Evolutionary conservation across 2,329 filamentous ascomycete species (phyloP).

Genomic region (Xylaria multiplex): DNA sequence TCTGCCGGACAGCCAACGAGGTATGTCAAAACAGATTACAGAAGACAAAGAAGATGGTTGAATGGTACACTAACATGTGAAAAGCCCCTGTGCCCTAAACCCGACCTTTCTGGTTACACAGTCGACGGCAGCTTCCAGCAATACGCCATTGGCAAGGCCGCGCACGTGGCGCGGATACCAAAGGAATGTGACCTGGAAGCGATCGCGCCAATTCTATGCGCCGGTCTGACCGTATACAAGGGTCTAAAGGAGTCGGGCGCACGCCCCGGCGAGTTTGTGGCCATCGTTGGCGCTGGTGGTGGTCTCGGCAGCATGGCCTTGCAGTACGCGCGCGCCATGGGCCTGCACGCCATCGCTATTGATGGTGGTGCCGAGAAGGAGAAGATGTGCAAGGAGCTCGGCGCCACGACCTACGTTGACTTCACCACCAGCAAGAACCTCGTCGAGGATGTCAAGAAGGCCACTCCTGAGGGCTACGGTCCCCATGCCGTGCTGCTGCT

Average conservation of each 20-base stretch:
- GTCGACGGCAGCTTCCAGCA: constrained; percentile 95
- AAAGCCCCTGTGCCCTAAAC: constrained; percentile 76
- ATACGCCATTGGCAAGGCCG: constrained; percentile 87
- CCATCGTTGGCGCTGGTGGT: constrained; percentile 87
- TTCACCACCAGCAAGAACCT: constrained; percentile 80
- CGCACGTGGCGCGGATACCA: constrained; percentile 83
- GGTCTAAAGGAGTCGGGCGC: constrained; percentile 86
- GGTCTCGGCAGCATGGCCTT: constrained; percentile 79
- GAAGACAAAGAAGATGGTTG: neutral
- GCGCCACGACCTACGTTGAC: constrained; percentile 80
- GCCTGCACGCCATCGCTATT: constrained; percentile 80
- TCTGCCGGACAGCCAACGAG: constrained; percentile 83
- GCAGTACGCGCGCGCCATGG: constrained; percentile 94
- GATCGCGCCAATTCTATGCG: constrained; percentile 83
- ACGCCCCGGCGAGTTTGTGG: constrained; percentile 78
- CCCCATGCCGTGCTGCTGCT: constrained; percentile 89
- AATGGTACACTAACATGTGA: constrained; percentile 10
- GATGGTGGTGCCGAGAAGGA: constrained; percentile 86
- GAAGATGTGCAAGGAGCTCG: constrained; percentile 74
- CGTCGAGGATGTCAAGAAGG: constrained; percentile 83
- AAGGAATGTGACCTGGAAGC: constrained; percentile 80
- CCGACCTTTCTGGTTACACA: constrained; percentile 86
- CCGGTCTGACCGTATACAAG: constrained; percentile 90
- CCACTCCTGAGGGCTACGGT: constrained; percentile 81
- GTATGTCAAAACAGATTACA: constrained; percentile 14